Base-by-base conservation (phyloP, 1,139 yeast species). In the Candida freyschussii region DNA sequence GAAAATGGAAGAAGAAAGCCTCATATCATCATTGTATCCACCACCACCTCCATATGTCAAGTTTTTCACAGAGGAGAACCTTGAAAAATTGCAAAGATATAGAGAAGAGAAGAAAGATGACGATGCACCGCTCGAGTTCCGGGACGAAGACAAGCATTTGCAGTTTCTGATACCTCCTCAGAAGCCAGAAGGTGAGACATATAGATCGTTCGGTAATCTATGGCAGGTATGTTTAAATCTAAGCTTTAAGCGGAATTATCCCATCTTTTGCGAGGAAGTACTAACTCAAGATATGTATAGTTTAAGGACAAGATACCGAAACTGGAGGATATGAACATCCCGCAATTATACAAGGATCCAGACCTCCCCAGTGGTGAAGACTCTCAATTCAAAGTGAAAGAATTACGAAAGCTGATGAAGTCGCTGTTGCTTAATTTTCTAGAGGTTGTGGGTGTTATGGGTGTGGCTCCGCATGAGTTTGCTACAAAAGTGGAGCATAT, bases 41-140 rank as follows among this genome's bases (percentile, higher is more conserved):
- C 89, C 91, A 2, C 95, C 95, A 4, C 96, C 95, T 8, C 77
- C 80, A 15, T 82, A 72, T 55, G 74, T 74, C 50, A 73, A 75
- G 55, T 72, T 67, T 50, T 85, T 82, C 59, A 82, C 93, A 0
- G 53, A 60, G 6, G 82, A 75, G 36, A 83, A 83, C 47, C 50
- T 65, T 13, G 52, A 58, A 13, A 57, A 55, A 37, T 52, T 57
- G 21, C 41, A 40, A 35, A 45, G 47, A 32, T 37, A 37, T 29
- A 34, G 33, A 19, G 37, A 44, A 10, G 36, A 32, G 7, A 32
- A 33, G 4, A 32, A 27, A 3, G 34, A 27, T 13, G 38, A 29
- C 11, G 40, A 39, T 3, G 26, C 17, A 3, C 35, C 31, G 15
- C 33, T 37, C 4, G 37, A 32, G 8, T 36, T 47, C n/a, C 40